phyloP scores from a whole-genome alignment of 2,329 filamentous ascomycete species.

The Neonectria punicea region DNA sequence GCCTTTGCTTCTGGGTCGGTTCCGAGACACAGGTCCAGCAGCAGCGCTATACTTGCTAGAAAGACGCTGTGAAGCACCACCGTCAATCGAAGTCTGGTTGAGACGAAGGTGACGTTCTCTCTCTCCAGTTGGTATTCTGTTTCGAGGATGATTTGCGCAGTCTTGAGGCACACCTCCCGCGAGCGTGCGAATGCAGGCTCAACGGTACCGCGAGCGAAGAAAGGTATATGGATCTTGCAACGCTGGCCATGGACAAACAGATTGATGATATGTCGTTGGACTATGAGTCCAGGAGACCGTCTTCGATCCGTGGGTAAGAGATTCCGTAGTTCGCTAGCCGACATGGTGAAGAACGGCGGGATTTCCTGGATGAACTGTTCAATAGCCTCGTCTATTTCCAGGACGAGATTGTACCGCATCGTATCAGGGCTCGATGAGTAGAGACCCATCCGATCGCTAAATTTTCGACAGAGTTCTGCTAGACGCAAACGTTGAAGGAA shows the following conservation, averaged over 20 bases:
- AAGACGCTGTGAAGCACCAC: slow-evolving; percentile 49
- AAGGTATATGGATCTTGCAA: slow-evolving; percentile 51
- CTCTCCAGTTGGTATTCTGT: slow-evolving; percentile 44
- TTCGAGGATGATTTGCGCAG: slow-evolving; percentile 46
- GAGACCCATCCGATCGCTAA: slow-evolving; percentile 47
- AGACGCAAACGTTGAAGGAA: slow-evolving; percentile 52
- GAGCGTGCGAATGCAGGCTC: slow-evolving; percentile 48
- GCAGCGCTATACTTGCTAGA: slow-evolving; percentile 47
- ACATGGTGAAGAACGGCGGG: slow-evolving; percentile 44
- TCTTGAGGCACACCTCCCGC: slow-evolving; percentile 45
- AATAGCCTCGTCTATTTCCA: slow-evolving; percentile 47
- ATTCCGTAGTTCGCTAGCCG: slow-evolving; percentile 27
- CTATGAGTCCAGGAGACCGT: slow-evolving; percentile 37
- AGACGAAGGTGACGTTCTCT: slow-evolving; percentile 42
- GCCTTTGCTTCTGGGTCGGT: slow-evolving; percentile 36
- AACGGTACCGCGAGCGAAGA: slow-evolving; percentile 47
- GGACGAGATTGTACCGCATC: slow-evolving; percentile 45
- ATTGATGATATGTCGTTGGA: slow-evolving; percentile 49
- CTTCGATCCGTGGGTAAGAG: slow-evolving; percentile 38
- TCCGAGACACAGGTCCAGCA: slow-evolving; percentile 47
- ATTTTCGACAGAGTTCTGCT: slow-evolving; percentile 49
- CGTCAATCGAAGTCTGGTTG: slow-evolving; percentile 43
- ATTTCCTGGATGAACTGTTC: slow-evolving; percentile 42
- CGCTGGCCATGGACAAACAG: slow-evolving; percentile 47
- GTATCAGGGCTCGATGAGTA: slow-evolving; percentile 43